Percentiles rank a stretch among this genome's conserved stretches.
These are phyloP conservation scores for Aspergillus aculeatinus DNA, from an alignment of 2,329 filamentous ascomycete species.

Conservation along the genomic window DNA sequence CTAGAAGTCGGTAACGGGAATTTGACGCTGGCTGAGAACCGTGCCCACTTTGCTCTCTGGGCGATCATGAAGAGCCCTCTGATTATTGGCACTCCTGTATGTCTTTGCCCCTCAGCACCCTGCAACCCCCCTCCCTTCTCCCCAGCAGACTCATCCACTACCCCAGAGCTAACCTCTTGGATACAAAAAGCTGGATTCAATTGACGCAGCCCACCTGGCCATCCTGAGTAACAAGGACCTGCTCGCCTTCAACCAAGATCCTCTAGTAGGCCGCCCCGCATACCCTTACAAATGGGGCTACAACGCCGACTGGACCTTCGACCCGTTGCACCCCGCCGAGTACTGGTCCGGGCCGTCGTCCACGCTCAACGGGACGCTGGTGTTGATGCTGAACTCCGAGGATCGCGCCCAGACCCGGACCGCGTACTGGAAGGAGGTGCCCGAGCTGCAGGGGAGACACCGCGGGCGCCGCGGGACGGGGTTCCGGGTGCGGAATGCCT, in stretches of 20 bases:
- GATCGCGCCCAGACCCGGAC: slow-evolving; percentile 21
- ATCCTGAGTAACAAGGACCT: slow-evolving; percentile 47
- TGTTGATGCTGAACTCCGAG: slow-evolving; percentile 36
- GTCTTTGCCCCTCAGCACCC: neutral
- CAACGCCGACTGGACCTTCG: slow-evolving; percentile 36
- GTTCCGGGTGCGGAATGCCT: slow-evolving; percentile 30
- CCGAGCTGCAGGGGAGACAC: slow-evolving; percentile 22
- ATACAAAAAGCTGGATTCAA: slow-evolving; percentile 31
- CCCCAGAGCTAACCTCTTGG: neutral
- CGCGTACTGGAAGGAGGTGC: slow-evolving; percentile 32
- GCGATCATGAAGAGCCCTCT: slow-evolving; percentile 52
- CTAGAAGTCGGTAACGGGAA: slow-evolving; percentile 52
- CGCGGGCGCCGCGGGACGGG: slow-evolving; percentile 3
- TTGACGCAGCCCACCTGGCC: slow-evolving; percentile 37
- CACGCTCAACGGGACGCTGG: slow-evolving; percentile 27
- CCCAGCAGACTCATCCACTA: too few species aligned
- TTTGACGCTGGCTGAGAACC: slow-evolving; percentile 47
- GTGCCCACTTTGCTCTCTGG: slow-evolving; percentile 55
- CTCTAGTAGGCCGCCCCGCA: slow-evolving; percentile 42
- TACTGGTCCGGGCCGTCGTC: slow-evolving; percentile 38
- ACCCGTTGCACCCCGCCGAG: slow-evolving; percentile 34
- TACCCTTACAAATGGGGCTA: slow-evolving; percentile 44
- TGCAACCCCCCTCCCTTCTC: neutral
- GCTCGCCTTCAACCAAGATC: slow-evolving; percentile 50
- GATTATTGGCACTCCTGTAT: slow-evolving; percentile 48